Percentiles rank a stretch among this genome's conserved stretches.
phyloP scores from a whole-genome alignment of 768 basidiomycete genomes.

The Suillus ampliporus region DNA sequence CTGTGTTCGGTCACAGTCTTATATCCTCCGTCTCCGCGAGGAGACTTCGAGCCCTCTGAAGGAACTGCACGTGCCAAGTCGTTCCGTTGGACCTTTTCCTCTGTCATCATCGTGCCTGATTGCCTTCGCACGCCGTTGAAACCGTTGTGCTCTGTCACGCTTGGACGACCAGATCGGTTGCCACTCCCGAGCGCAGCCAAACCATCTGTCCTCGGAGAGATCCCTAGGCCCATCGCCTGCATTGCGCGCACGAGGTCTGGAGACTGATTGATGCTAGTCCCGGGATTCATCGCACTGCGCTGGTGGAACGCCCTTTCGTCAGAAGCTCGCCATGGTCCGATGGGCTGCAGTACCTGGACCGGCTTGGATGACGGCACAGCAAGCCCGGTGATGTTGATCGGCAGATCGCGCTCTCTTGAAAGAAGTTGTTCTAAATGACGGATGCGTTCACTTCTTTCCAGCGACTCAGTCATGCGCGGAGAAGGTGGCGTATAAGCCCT shows the following conservation, averaged over 20 bases:
- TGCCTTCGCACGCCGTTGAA: neutral
- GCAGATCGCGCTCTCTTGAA: neutral
- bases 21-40: neutral
- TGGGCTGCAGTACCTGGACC: neutral
- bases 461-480: neutral
- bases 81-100: neutral
- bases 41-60: neutral
- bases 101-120: neutral
- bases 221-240: constrained; percentile 4
- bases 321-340: constrained; percentile 7
- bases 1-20: neutral
- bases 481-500: constrained; percentile 2
- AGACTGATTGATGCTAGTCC: neutral
- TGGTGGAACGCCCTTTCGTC: constrained; percentile 5
- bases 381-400: neutral
- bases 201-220: neutral
- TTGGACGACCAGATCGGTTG: neutral
- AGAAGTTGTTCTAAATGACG: constrained; percentile 4
- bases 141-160: neutral
- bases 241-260: constrained; percentile 1
- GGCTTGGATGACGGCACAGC: neutral
- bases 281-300: neutral
- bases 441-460: neutral
- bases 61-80: too few relatives aligned
- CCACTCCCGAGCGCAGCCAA: neutral